phyloP scores from a whole-genome alignment of 2,329 filamentous ascomycete genomes.

The Ilyonectria robusta region DNA sequence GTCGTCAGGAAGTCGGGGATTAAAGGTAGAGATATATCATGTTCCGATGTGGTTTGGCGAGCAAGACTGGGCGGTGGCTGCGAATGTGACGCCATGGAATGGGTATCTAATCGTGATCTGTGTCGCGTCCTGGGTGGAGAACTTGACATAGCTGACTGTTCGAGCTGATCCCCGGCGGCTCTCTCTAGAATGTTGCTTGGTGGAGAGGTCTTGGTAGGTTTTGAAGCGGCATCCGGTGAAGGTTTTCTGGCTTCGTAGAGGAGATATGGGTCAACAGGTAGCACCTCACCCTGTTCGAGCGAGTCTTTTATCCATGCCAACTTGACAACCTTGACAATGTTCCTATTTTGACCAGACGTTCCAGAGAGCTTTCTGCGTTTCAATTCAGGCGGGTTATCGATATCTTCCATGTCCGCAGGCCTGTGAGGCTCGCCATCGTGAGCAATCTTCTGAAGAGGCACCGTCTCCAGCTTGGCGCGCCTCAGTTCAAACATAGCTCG shows the following conservation, averaged over 20 bases:
- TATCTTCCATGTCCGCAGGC: conserved; percentile 14
- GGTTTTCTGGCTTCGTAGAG: conserved; percentile 66
- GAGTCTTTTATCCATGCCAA: conserved; percentile 72
- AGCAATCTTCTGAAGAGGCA: conserved; percentile 51
- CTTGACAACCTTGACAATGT: conserved; percentile 67
- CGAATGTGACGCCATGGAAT: conserved; percentile 13
- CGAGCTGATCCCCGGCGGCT: conserved; percentile 20
- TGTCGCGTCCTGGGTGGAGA: conserved; percentile 10
- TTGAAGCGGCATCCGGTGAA: conserved; percentile 7
- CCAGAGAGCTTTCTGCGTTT: conserved; percentile 40
- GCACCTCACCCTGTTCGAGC: conserved; percentile 57
- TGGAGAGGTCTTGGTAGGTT: conserved; percentile 13
- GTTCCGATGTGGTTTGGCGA: conserved; percentile 83
- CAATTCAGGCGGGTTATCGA: conserved; percentile 18
- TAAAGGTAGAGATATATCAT: conserved; percentile 76
- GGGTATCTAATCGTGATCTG: conserved; percentile 22
- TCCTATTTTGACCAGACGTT: not conserved
- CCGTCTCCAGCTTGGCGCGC: conserved; percentile 72
- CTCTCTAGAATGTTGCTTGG: conserved; percentile 36
- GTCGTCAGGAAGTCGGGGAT: conserved; percentile 76
- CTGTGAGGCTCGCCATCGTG: not conserved
- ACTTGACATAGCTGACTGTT: conserved; percentile 6
- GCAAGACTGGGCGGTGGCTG: conserved; percentile 61
- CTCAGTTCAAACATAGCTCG: conserved; percentile 85
- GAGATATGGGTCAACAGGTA: conserved; percentile 66